Evolutionary conservation across 768 basidiomycete genomes (phyloP), one percentile per base, ranked within the genome.

Genomic region (Lentinus brumalis): DNA sequence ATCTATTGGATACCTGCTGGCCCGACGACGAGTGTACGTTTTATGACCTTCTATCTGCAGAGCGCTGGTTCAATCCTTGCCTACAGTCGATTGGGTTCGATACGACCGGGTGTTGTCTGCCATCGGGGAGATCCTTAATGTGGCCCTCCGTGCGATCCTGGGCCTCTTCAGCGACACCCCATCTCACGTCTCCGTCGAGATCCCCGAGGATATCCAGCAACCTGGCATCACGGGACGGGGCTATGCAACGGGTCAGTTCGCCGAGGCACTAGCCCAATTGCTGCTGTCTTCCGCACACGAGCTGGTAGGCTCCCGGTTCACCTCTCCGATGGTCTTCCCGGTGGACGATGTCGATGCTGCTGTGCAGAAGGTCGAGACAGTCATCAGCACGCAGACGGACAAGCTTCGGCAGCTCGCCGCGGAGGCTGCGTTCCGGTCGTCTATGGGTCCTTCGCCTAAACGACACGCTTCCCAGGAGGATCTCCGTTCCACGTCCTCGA

Each of bases 1-100:
- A 71, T 45, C 65, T 71, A 62, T 50, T 71, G 46, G 65, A 70
- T 21, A 66, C 59, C 50, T 71, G 69, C 49, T 70, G 68, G 66
- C 52, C 57, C 5, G 66, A 65, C 56, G 67, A 68, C 18, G 49
- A 54, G 18, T 62, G 70, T 71, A 45, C 47, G 67, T 62, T 30
- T 30, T 32, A 16, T 46, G 11, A 26, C 10, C 21, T 31, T 12
- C 16, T 10, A 12, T 12, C 5, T 26, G 11, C 11, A 18, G 7
- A 30, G n/a, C 18, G 30, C 18, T n/a, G n/a, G 49, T 40, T 60
- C 1, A 47, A 50, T 26, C 15, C 18, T 26, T 21, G 7, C 39
- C 7, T 45, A 12, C 56, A 73, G 71, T 71, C 46, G 65, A 71
- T 38, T 71, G 70, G 70, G n/a, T 39, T 15, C 67, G 69, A 1